Evolutionary conservation across 306 rosid species (phyloP).

Genomic region (Quercus mongolica): DNA sequence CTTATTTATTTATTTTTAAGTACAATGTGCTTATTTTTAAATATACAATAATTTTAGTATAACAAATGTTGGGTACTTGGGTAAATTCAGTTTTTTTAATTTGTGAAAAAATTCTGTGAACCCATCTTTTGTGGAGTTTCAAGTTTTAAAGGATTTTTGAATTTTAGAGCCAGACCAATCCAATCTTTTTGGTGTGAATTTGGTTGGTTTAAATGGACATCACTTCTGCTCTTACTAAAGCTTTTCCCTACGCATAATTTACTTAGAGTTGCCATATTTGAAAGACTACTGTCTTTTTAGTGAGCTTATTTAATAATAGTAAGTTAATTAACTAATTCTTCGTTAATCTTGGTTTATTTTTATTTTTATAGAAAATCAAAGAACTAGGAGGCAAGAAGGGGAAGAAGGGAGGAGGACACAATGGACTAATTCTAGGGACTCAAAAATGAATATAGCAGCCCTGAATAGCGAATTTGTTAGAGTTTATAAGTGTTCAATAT

Average conservation of each 20-base stretch:
- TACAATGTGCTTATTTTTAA: no score
- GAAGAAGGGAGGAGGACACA: constrained; percentile 33
- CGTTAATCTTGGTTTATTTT: not conserved
- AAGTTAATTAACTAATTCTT: not conserved
- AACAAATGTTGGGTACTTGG: no score
- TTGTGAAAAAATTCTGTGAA: no score
- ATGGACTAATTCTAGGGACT: constrained; percentile 21
- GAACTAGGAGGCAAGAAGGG: constrained; percentile 49
- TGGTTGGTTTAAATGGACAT: no score
- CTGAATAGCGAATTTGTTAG: not conserved
- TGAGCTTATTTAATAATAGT: not conserved
- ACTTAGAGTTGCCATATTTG: not conserved
- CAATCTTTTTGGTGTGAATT: no score
- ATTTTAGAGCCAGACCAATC: no score
- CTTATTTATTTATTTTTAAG: no score
- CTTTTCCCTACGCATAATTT: not conserved
- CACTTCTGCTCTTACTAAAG: not conserved
- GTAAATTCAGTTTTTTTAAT: no score
- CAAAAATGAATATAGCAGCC: constrained; percentile 17
- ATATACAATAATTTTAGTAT: no score
- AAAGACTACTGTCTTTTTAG: not conserved
- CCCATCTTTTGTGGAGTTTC: no score
- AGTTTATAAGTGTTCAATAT: no score
- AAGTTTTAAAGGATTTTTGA: no score
- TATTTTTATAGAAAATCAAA: constrained; percentile 53